Conservation (phyloP, 306 rosid genomes). For the Cucurbita pepo region DNA sequence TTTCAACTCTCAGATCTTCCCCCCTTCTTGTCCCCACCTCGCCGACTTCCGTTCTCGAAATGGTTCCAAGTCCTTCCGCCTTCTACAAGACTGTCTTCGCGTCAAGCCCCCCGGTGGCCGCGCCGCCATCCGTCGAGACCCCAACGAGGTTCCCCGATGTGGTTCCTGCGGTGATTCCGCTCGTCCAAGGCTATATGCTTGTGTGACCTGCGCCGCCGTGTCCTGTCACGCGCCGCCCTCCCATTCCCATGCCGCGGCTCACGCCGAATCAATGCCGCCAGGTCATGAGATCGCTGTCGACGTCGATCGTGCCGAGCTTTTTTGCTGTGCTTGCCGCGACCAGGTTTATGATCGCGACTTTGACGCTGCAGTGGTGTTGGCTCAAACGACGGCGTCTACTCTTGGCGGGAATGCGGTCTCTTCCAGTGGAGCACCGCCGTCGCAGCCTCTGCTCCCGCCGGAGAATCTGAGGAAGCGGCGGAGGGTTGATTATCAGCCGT, state of each 20-base stretch:
- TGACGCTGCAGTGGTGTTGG: constrained; percentile 69
- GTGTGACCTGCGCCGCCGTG: constrained; percentile 64
- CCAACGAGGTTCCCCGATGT: constrained; percentile 56
- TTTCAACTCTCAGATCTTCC: constrained; percentile 40
- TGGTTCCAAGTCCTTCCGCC: constrained; percentile 62
- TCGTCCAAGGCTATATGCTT: constrained; percentile 45
- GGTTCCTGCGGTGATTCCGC: constrained; percentile 35
- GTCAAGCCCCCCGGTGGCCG: constrained; percentile 66
- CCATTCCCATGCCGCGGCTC: constrained; percentile 61
- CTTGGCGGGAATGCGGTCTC: constrained; percentile 22
- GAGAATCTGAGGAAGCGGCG: constrained; percentile 77
- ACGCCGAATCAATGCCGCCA: constrained; percentile 38
- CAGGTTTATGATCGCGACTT: constrained; percentile 89
- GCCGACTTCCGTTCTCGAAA: constrained; percentile 49
- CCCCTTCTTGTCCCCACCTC: constrained; percentile 62
- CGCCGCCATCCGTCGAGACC: constrained; percentile 68
- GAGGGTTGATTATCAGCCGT: constrained; percentile 62
- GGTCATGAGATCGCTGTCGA: constrained; percentile 93
- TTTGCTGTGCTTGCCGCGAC: constrained; percentile 79
- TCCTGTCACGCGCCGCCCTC: constrained; percentile 39
- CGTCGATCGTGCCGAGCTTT: constrained; percentile 87
- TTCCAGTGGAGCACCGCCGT: neutral
- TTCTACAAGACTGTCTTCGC: constrained; percentile 66
- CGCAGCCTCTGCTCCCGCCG: constrained; percentile 27
- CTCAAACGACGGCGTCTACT: constrained; percentile 48